These are phyloP conservation scores for Crithidia acanthocephali DNA, from an alignment of 208 protist species.

Conservation along the genomic window DNA sequence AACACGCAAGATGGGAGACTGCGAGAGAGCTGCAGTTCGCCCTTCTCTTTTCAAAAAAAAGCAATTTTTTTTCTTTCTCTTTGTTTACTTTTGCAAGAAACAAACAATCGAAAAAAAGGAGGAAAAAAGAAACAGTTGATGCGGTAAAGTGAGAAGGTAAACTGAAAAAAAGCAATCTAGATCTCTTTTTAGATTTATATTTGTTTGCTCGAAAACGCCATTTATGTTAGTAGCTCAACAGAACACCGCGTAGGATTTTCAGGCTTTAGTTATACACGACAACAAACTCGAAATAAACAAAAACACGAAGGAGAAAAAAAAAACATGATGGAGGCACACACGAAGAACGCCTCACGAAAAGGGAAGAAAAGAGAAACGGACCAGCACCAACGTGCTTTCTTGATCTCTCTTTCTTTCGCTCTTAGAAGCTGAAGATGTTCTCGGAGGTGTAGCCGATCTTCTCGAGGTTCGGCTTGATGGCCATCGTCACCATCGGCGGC, in stretches of 20 bases:
- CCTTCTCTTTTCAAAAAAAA: too few species aligned
- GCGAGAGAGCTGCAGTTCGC: too few species aligned
- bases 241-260: neutral
- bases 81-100: too few species aligned
- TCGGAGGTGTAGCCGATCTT: conserved; percentile 74
- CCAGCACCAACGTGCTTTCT: too few species aligned
- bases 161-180: neutral
- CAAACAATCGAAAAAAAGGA: too few species aligned
- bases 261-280: neutral
- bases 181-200: neutral
- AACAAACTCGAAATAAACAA: neutral
- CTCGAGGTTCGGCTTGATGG: conserved; percentile 82
- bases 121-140: conserved; percentile 15
- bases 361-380: neutral
- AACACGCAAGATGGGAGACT: neutral
- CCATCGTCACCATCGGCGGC: conserved; percentile 84
- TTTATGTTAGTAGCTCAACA: neutral
- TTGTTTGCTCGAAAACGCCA: neutral
- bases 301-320: neutral
- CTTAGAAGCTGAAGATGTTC: conserved; percentile 79
- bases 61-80: conserved; percentile 11
- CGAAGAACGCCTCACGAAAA: neutral
- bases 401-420: too few species aligned
- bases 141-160: conserved; percentile 21
- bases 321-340: neutral